Conservation (phyloP, 1,139 yeast genomes). For the Kodamaea ohmeri region DNA sequence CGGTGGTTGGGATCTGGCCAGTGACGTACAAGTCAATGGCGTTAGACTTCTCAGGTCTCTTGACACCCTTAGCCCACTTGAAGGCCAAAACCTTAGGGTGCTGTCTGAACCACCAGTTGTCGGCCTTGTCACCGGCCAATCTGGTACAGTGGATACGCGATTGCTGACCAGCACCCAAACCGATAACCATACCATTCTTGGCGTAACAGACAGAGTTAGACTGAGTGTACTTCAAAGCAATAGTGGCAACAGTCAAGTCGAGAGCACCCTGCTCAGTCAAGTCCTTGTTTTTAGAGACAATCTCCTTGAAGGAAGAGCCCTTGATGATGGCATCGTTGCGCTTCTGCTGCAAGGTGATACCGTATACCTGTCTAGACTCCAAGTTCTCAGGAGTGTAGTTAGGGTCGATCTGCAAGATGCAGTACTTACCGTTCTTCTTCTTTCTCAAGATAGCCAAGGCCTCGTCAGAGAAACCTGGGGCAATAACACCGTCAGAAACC, state of each 20-base stretch:
- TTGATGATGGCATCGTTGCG: slow-evolving; percentile 96
- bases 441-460: slow-evolving; percentile 84
- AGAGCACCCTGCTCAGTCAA: slow-evolving; percentile 89
- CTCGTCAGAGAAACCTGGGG: slow-evolving; percentile 92
- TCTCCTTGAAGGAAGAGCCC: slow-evolving; percentile 81
- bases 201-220: slow-evolving; percentile 98
- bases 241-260: slow-evolving; percentile 94
- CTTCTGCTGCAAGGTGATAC: slow-evolving; percentile 92
- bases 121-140: slow-evolving; percentile 98
- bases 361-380: slow-evolving; percentile 95
- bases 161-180: slow-evolving; percentile 99
- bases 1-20: slow-evolving; percentile 84
- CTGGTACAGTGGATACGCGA: slow-evolving; percentile 98
- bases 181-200: slow-evolving; percentile 97
- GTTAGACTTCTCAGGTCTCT: slow-evolving; percentile 97
- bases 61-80: slow-evolving; percentile 97
- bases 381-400: slow-evolving; percentile 76
- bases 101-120: slow-evolving; percentile 99
- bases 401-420: slow-evolving; percentile 94
- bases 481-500: slow-evolving; percentile 97
- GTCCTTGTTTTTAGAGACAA: slow-evolving; percentile 80
- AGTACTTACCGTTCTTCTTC: slow-evolving; percentile 97
- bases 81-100: slow-evolving; percentile 90
- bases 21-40: slow-evolving; percentile 94
- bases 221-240: slow-evolving; percentile 95